Conservation (phyloP, 2,329 filamentous ascomycete species). For the Trichoderma atrobrunneum region DNA sequence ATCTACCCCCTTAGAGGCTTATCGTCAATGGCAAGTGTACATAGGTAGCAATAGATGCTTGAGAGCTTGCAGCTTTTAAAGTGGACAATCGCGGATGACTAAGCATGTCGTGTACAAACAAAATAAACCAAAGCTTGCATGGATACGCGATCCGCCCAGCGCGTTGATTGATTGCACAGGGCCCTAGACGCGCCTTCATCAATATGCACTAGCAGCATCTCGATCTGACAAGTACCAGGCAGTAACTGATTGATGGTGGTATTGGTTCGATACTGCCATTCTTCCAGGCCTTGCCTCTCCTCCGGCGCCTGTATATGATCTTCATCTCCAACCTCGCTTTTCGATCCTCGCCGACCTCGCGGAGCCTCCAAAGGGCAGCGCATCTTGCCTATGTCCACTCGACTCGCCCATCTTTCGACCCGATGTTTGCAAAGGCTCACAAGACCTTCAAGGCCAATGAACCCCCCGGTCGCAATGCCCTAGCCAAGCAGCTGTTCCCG, state of each 20-base stretch:
- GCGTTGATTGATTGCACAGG: conserved; percentile 18
- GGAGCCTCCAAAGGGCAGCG: conserved; percentile 28
- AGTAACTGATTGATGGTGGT: neutral
- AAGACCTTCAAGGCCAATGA: conserved; percentile 39
- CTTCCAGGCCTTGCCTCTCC: neutral
- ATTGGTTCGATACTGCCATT: conserved; percentile 1
- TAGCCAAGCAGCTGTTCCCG: conserved; percentile 54
- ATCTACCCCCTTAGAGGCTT: no score
- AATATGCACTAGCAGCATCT: conserved; percentile 7
- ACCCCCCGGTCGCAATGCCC: conserved; percentile 33
- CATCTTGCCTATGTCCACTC: conserved; percentile 29
- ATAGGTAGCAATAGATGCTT: neutral
- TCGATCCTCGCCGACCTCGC: conserved; percentile 38
- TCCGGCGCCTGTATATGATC: conserved; percentile 34
- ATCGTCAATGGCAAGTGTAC: neutral
- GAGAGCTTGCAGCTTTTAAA: neutral
- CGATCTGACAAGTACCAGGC: neutral
- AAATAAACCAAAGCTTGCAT: neutral
- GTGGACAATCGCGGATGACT: neutral
- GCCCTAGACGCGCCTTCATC: neutral
- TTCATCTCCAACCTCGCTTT: conserved; percentile 32
- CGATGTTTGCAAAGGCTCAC: conserved; percentile 39
- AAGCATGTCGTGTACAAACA: neutral
- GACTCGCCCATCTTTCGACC: conserved; percentile 22
- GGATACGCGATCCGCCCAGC: conserved; percentile 12